Percentiles rank a stretch among this genome's conserved stretches.
phyloP scores from a whole-genome alignment of 2,329 filamentous ascomycete genomes.

The Alternaria gansuensis region DNA sequence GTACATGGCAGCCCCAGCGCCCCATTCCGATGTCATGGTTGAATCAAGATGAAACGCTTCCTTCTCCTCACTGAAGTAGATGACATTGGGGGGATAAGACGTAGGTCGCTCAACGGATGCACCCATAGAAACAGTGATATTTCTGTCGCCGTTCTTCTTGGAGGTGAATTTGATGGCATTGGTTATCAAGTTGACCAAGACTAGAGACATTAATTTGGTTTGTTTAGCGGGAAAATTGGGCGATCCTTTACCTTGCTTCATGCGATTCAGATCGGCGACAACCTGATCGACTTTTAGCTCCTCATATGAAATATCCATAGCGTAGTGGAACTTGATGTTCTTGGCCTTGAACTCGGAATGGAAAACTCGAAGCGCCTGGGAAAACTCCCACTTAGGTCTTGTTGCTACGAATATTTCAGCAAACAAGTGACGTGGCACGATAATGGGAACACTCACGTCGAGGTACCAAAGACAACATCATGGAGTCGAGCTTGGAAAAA shows the following conservation, averaged over 20 bases:
- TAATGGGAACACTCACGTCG: constrained; percentile 33
- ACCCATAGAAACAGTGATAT: constrained; percentile 55
- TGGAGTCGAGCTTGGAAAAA: constrained; percentile 59
- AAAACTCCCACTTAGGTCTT: constrained; percentile 52
- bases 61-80: constrained; percentile 54
- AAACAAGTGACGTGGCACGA: background rate
- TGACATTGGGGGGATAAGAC: constrained; percentile 57
- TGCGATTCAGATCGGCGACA: constrained; percentile 49
- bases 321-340: constrained; percentile 51
- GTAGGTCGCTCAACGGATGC: constrained; percentile 50
- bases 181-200: constrained; percentile 57
- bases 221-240: rapidly evolving
- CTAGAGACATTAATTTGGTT: constrained; percentile 36
- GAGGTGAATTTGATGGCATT: constrained; percentile 60
- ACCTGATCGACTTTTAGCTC: constrained; percentile 52
- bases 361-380: constrained; percentile 53
- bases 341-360: constrained; percentile 52
- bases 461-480: constrained; percentile 54
- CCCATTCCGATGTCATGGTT: constrained; percentile 55
- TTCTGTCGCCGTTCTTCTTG: constrained; percentile 50
- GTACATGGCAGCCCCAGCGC: constrained; percentile 51
- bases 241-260: constrained; percentile 45
- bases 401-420: constrained; percentile 33
- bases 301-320: constrained; percentile 55
- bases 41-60: constrained; percentile 53